These are phyloP conservation scores for Ophiostoma fasciatum DNA, from an alignment of 2,329 filamentous ascomycete genomes.

Conservation along the genomic window DNA sequence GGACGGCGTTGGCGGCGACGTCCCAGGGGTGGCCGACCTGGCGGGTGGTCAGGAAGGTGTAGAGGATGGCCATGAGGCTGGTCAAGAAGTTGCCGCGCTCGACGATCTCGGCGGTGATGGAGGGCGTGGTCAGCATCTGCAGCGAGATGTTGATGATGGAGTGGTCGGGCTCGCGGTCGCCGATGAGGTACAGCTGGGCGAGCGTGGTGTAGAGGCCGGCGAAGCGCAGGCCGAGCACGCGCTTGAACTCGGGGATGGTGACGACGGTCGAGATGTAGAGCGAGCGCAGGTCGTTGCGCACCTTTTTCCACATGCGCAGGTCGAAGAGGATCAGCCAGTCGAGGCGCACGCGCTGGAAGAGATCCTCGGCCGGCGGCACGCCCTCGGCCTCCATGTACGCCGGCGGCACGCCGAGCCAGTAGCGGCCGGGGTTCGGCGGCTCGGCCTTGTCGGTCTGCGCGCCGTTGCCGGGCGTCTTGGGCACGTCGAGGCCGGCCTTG, in stretches of 20 bases:
- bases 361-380: conserved; percentile 63
- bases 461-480: conserved; percentile 58
- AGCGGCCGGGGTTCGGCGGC: conserved; percentile 53
- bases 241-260: conserved; percentile 89
- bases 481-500: conserved; percentile 57
- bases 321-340: conserved; percentile 95
- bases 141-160: conserved; percentile 96
- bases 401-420: conserved; percentile 75
- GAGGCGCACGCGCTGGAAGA: conserved; percentile 76
- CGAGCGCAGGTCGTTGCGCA: conserved; percentile 77
- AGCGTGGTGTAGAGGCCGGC: conserved; percentile 87
- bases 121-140: conserved; percentile 92
- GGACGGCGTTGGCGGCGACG: conserved; percentile 68
- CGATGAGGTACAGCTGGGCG: conserved; percentile 88
- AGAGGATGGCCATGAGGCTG: conserved; percentile 87
- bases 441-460: conserved; percentile 23
- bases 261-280: conserved; percentile 96
- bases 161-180: conserved; percentile 90
- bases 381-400: conserved; percentile 48
- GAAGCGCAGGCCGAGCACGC: conserved; percentile 82
- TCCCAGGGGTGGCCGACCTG: conserved; percentile 92
- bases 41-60: conserved; percentile 89
- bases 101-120: conserved; percentile 90
- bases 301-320: conserved; percentile 89
- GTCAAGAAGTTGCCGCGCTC: conserved; percentile 92